Percentiles rank a stretch among this genome's conserved stretches.
Evolutionary conservation across 345 rosid genomes (phyloP).

Genomic region (Carallia brachiata): DNA sequence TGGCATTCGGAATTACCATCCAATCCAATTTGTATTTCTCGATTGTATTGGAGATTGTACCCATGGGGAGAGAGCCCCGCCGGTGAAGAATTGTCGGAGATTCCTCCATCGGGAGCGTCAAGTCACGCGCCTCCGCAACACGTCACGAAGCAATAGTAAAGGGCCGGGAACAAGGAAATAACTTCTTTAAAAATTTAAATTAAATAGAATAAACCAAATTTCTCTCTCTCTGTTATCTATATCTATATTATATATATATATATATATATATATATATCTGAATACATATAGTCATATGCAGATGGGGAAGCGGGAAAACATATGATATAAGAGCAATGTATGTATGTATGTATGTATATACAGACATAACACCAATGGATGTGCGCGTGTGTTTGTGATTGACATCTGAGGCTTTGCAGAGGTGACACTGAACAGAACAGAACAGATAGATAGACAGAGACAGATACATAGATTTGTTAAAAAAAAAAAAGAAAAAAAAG

Average conservation of each 20-base stretch:
- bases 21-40: too few species aligned
- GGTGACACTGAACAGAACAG: slow-evolving; percentile 20
- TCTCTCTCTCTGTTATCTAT: background rate
- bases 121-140: slow-evolving; percentile 31
- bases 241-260: too few species aligned
- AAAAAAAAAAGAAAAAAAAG: slow-evolving; percentile 11
- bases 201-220: background rate
- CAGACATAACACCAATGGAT: too few species aligned
- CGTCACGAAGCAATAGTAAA: slow-evolving; percentile 35
- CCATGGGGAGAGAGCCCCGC: too few species aligned
- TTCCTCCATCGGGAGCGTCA: slow-evolving; percentile 7
- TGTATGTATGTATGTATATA: too few species aligned
- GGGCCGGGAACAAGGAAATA: slow-evolving; percentile 37
- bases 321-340: too few species aligned
- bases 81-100: too few species aligned
- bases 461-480: background rate
- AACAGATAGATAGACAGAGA: slow-evolving; percentile 11
- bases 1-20: too few species aligned
- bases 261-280: background rate
- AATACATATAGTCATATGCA: background rate
- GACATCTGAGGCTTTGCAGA: slow-evolving; percentile 9
- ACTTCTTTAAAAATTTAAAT: slow-evolving; percentile 15
- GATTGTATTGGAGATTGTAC: too few species aligned
- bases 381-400: background rate
- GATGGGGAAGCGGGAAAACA: background rate